These are phyloP conservation scores for Aspergillus brasiliensis DNA, from an alignment of 2,329 filamentous ascomycete species.

Conservation along the genomic window DNA sequence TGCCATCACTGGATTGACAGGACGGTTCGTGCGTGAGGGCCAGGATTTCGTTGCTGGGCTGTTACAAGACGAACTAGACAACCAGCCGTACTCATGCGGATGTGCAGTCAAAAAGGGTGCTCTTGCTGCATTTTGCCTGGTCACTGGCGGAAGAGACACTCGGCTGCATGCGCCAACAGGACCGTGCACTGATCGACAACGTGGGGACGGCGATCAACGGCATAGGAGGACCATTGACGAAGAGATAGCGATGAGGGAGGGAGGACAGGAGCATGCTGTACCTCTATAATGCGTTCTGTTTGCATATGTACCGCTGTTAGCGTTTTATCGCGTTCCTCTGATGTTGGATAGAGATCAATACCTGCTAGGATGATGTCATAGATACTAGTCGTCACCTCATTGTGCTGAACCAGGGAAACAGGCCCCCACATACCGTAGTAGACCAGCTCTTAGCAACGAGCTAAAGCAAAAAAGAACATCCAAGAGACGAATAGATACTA, in stretches of 20 bases:
- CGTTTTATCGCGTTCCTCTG: neutral
- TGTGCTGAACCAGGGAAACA: neutral
- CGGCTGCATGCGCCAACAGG: constrained; percentile 2
- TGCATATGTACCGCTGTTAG: neutral
- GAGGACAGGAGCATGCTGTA: neutral
- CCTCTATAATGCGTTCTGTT: neutral
- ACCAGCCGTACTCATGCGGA: neutral
- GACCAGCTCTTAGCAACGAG: neutral
- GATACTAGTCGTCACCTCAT: neutral
- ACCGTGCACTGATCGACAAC: constrained; percentile 19
- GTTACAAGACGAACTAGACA: neutral
- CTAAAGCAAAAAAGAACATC: neutral
- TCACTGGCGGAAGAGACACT: neutral
- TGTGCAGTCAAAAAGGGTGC: neutral
- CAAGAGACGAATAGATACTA: neutral
- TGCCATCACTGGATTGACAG: neutral
- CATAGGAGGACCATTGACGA: neutral
- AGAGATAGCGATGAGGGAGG: neutral
- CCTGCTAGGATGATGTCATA: neutral
- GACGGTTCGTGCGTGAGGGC: neutral
- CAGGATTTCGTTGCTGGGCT: neutral
- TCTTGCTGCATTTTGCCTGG: neutral
- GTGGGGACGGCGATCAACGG: constrained; percentile 4
- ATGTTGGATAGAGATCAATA: neutral
- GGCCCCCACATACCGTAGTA: neutral